Conservation (phyloP, 179 eudicot genomes). For the Beta macrorhiza region DNA sequence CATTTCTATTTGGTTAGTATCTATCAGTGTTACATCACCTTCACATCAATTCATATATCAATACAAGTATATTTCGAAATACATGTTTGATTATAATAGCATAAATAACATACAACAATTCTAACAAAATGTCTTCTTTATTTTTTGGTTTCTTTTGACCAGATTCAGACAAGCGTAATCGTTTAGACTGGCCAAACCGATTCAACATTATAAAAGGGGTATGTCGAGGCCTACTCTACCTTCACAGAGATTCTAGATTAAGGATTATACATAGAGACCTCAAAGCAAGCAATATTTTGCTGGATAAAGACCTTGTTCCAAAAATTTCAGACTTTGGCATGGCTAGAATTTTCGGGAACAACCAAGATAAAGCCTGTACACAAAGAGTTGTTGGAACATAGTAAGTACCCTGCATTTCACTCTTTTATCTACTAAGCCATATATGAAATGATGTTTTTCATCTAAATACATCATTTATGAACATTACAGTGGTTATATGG, state of each 20-base stretch:
- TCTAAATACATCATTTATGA: slow-evolving; percentile 24
- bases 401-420: slow-evolving; percentile 35
- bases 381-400: slow-evolving; percentile 55
- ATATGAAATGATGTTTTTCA: neutral
- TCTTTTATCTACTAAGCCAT: neutral
- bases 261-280: slow-evolving; percentile 58
- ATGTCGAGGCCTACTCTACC: slow-evolving; percentile 56
- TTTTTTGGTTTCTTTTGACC: neutral
- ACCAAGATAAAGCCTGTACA: slow-evolving; percentile 44
- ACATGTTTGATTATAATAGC: neutral
- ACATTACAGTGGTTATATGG: slow-evolving; percentile 28
- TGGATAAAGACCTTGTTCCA: slow-evolving; percentile 50
- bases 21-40: neutral
- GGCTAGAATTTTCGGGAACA: slow-evolving; percentile 55
- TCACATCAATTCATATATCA: neutral
- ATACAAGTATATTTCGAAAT: neutral
- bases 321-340: slow-evolving; percentile 66
- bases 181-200: slow-evolving; percentile 45
- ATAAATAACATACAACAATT: neutral
- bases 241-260: slow-evolving; percentile 56
- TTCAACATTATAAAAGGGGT: slow-evolving; percentile 48
- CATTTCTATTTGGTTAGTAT: slow-evolving; percentile 42
- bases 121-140: neutral
- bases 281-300: slow-evolving; percentile 56
- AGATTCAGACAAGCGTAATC: slow-evolving; percentile 37